Percentiles rank a stretch among this genome's conserved stretches.
Evolutionary conservation across 768 basidiomycete species (phyloP).

Genomic region (Collybia sordida): DNA sequence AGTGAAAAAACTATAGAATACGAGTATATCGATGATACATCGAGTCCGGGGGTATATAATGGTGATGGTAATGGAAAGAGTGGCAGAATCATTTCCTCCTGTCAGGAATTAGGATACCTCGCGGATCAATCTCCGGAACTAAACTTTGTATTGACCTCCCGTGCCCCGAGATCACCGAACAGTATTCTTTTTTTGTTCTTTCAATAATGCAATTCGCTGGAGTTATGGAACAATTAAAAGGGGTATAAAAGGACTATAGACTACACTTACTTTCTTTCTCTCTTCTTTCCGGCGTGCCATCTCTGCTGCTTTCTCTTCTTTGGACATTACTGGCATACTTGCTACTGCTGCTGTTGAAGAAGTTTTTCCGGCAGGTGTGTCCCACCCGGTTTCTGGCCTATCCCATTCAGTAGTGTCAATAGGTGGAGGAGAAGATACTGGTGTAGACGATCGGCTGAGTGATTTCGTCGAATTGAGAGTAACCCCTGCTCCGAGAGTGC

Average conservation of each 20-base stretch:
- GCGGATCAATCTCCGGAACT: not conserved
- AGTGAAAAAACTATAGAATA: no score
- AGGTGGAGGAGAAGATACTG: constrained; percentile 18
- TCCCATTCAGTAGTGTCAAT: constrained; percentile 25
- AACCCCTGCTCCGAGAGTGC: not conserved
- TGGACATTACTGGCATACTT: constrained; percentile 54
- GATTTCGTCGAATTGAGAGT: not conserved
- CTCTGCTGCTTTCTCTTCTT: constrained; percentile 93
- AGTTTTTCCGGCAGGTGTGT: constrained; percentile 10
- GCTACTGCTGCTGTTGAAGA: constrained; percentile 19
- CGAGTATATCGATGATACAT: no score
- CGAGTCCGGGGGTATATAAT: no score
- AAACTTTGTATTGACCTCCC: not conserved
- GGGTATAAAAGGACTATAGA: not conserved
- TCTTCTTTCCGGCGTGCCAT: constrained; percentile 92
- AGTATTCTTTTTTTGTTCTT: constrained; percentile 73
- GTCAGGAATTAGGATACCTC: no score
- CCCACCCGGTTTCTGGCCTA: constrained; percentile 6
- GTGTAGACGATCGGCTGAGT: constrained; percentile 14
- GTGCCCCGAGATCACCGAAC: constrained; percentile 20
- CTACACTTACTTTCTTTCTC: constrained; percentile 69
- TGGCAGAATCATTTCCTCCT: not conserved
- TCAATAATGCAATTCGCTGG: constrained; percentile 76
- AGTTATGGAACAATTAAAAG: not conserved
- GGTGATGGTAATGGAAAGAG: not conserved